These are phyloP conservation scores for Chalara sp. DNA, from an alignment of 2,329 filamentous ascomycete species.

Conservation along the genomic window DNA sequence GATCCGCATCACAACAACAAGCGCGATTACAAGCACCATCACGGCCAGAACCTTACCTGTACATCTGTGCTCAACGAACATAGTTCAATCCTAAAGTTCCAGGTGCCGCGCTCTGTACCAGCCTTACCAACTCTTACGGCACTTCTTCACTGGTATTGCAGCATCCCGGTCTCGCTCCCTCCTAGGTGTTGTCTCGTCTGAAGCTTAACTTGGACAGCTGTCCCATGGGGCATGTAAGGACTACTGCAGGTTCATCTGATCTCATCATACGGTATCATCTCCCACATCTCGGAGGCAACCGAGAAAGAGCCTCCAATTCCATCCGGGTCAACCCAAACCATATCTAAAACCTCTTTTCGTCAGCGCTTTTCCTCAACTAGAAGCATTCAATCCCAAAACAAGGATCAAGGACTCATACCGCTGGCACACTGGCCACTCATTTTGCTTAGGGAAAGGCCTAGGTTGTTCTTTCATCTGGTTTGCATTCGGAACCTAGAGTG, in stretches of 20 bases:
- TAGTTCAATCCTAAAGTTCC: too few relatives aligned
- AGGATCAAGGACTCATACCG: slow-evolving; percentile 6
- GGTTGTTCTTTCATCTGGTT: not conserved
- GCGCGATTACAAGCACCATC: too few relatives aligned
- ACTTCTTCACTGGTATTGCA: slow-evolving; percentile 1
- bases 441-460: too few relatives aligned
- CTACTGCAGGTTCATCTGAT: too few relatives aligned
- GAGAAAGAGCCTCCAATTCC: slow-evolving; percentile 15
- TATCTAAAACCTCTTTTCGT: slow-evolving; percentile 8
- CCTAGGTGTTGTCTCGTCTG: slow-evolving; percentile 7
- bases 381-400: slow-evolving; percentile 5
- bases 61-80: too few relatives aligned
- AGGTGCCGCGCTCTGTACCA: not conserved
- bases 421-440: not conserved
- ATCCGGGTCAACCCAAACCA: slow-evolving; percentile 4
- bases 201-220: slow-evolving; percentile 5
- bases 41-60: too few relatives aligned
- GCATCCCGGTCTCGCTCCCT: slow-evolving; percentile 5
- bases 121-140: slow-evolving; percentile 5
- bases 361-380: slow-evolving; percentile 7
- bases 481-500: slow-evolving; percentile 10
- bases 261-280: slow-evolving; percentile 6
- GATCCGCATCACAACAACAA: too few relatives aligned
- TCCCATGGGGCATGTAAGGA: too few relatives aligned
- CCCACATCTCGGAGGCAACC: slow-evolving; percentile 14